Conservation (phyloP, 768 basidiomycete species). For the Phaffia australis region DNA sequence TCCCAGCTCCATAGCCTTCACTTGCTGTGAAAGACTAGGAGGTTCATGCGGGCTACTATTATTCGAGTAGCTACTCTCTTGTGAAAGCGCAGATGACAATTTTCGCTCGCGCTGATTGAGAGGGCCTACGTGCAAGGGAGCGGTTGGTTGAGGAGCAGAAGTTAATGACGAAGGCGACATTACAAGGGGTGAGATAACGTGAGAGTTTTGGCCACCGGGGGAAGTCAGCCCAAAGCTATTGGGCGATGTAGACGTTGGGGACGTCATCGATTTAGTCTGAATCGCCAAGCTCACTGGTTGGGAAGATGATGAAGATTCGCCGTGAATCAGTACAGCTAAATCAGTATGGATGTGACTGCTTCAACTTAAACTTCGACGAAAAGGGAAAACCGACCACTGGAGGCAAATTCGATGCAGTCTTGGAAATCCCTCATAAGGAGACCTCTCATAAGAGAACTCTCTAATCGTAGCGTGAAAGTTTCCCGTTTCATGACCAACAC, state of each 20-base stretch:
- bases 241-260: background rate
- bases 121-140: background rate
- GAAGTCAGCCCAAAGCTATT: no score
- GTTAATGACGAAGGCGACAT: background rate
- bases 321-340: no score
- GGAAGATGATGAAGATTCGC: background rate
- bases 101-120: background rate
- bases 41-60: slow-evolving; percentile 11
- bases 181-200: no score
- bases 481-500: slow-evolving; percentile 84
- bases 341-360: background rate
- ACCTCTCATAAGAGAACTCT: slow-evolving; percentile 52
- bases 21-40: slow-evolving; percentile 13
- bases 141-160: background rate
- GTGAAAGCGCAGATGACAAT: slow-evolving; percentile 7
- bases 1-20: slow-evolving; percentile 18
- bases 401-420: slow-evolving; percentile 75
- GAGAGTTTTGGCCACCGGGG: no score
- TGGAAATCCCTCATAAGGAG: slow-evolving; percentile 57
- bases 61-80: slow-evolving; percentile 20
- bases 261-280: slow-evolving; percentile 1
- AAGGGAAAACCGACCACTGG: slow-evolving; percentile 48
- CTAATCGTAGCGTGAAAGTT: slow-evolving; percentile 54
- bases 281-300: background rate
- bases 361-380: background rate